These are phyloP conservation scores for Rhizopogon vulgaris DNA, from an alignment of 768 basidiomycete genomes.

Conservation along the genomic window DNA sequence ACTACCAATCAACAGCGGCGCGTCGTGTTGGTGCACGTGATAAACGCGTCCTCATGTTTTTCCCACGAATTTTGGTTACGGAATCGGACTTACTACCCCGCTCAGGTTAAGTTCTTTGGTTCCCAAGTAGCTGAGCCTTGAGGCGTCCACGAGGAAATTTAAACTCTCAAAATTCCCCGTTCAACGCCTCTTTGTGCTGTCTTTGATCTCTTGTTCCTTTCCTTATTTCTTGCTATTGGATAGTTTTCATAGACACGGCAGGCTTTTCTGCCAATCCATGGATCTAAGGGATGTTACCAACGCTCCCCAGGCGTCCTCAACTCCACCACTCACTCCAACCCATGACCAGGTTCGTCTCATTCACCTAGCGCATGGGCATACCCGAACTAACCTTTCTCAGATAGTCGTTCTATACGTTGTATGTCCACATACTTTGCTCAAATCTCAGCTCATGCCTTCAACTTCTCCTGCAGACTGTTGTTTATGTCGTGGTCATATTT, in stretches of 20 bases:
- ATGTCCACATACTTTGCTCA: conserved; percentile 25
- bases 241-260: conserved; percentile 13
- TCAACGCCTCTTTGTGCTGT: conserved; percentile 8
- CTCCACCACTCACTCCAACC: conserved; percentile 51
- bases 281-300: conserved; percentile 27
- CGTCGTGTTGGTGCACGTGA: conserved; percentile 25
- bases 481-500: conserved; percentile 81
- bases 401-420: conserved; percentile 74
- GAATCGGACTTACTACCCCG: conserved; percentile 1
- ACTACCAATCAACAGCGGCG: conserved; percentile 24
- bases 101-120: too few species aligned
- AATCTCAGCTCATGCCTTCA: conserved; percentile 2
- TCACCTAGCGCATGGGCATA: conserved; percentile 16
- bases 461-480: conserved; percentile 52
- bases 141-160: conserved; percentile 25
- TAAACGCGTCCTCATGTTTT: conserved; percentile 16
- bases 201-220: conserved; percentile 7
- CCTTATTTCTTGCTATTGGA: conserved; percentile 3
- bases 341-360: conserved; percentile 59
- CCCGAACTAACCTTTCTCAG: conserved; percentile 30
- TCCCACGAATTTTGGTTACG: conserved; percentile 15
- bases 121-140: conserved; percentile 20
- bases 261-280: conserved; percentile 27
- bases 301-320: conserved; percentile 24
- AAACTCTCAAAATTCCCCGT: conserved; percentile 13